These are phyloP conservation scores for Chalciporus piperatus DNA, from an alignment of 768 basidiomycete genomes.

Conservation along the genomic window DNA sequence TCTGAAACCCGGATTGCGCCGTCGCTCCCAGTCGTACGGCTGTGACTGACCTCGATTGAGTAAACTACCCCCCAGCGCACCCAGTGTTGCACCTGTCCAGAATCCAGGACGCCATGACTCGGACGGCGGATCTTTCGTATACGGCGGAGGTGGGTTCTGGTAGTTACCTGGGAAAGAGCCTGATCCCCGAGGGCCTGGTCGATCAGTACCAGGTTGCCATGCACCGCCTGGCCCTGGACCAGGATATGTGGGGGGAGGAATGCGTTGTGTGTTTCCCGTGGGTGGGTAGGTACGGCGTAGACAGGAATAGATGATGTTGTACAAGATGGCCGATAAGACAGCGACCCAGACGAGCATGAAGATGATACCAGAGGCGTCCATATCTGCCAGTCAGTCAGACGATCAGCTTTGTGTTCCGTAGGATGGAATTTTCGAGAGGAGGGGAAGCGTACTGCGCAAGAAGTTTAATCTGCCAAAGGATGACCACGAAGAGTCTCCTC, in stretches of 20 bases:
- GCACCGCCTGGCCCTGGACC: conserved; percentile 6
- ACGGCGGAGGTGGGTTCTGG: conserved; percentile 55
- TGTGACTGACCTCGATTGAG: conserved; percentile 39
- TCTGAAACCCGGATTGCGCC: conserved; percentile 31
- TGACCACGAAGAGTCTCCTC: conserved; percentile 18
- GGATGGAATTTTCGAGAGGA: background rate
- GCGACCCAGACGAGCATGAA: conserved; percentile 59
- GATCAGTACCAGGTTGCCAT: conserved; percentile 27
- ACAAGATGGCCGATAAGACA: conserved; percentile 51
- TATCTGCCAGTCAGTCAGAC: conserved; percentile 31
- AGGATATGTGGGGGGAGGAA: conserved; percentile 31
- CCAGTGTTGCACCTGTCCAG: conserved; percentile 79
- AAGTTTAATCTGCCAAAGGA: conserved; percentile 11
- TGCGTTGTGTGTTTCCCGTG: conserved; percentile 30
- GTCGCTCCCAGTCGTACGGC: conserved; percentile 61
- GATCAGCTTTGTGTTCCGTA: background rate
- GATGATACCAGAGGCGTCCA: conserved; percentile 45
- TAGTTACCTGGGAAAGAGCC: conserved; percentile 48
- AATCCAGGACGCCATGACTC: conserved; percentile 68
- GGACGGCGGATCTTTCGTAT: conserved; percentile 40
- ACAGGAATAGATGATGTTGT: conserved; percentile 59
- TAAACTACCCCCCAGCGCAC: conserved; percentile 63
- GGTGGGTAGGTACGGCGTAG: conserved; percentile 31
- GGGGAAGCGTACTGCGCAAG: conserved; percentile 21
- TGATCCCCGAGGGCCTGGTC: no score